A percentile compares a stretch with the other conserved stretches of the same genome.
Conservation (phyloP, 768 basidiomycete genomes). For the Chlorophyllum brunneum region DNA sequence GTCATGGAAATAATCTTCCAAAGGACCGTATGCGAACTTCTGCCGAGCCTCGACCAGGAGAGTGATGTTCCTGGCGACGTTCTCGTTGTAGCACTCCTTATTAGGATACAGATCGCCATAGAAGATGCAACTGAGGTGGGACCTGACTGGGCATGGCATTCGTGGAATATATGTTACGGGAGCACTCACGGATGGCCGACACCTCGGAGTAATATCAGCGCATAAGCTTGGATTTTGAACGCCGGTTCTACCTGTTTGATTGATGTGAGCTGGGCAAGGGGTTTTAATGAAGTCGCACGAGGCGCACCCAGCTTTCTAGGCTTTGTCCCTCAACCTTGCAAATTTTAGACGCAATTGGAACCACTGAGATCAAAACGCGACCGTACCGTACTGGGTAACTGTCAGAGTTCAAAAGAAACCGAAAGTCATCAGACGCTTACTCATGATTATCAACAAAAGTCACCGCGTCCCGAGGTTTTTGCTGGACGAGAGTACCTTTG, state of each 20-base stretch:
- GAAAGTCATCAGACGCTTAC: constrained; percentile 37
- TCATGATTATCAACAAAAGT: constrained; percentile 92
- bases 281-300: background rate
- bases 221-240: constrained; percentile 83
- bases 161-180: background rate
- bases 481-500: constrained; percentile 61
- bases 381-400: constrained; percentile 53
- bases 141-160: background rate
- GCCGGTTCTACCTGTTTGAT: constrained; percentile 58
- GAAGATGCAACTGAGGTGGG: constrained; percentile 71
- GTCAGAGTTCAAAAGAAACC: constrained; percentile 10
- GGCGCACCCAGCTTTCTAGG: constrained; percentile 77
- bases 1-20: constrained; percentile 52
- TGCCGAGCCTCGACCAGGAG: constrained; percentile 59
- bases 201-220: constrained; percentile 68
- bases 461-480: constrained; percentile 76
- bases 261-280: background rate
- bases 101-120: constrained; percentile 82
- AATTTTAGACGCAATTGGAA: background rate
- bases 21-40: constrained; percentile 62
- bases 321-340: constrained; percentile 59
- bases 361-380: background rate
- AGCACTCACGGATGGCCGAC: constrained; percentile 68
- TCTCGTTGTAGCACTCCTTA: constrained; percentile 57
- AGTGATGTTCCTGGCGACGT: constrained; percentile 45